These are phyloP conservation scores for Xylaria multiplex DNA, from an alignment of 2,329 filamentous ascomycete genomes.

Conservation along the genomic window DNA sequence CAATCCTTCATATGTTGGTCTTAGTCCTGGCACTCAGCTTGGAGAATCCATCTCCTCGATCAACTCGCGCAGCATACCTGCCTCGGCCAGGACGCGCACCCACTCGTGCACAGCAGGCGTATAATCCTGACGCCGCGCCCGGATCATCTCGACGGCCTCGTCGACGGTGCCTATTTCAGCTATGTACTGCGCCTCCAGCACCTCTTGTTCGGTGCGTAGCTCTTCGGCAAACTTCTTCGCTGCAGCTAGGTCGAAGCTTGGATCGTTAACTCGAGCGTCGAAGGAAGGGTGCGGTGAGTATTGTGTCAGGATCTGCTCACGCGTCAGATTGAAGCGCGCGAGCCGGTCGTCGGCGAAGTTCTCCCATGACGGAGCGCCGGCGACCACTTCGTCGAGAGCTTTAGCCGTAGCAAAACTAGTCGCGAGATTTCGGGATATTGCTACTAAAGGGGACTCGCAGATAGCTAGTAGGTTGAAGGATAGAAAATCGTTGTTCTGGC, in stretches of 20 bases:
- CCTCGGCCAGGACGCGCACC: slow-evolving; percentile 74
- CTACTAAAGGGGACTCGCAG: slow-evolving; percentile 70
- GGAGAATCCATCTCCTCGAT: slow-evolving; percentile 37
- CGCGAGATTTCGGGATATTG: slow-evolving; percentile 60
- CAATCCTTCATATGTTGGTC: neutral
- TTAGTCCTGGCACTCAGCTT: neutral
- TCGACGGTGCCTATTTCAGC: slow-evolving; percentile 56
- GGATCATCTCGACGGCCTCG: slow-evolving; percentile 63
- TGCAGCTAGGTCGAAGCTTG: slow-evolving; percentile 35
- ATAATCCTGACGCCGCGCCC: slow-evolving; percentile 72
- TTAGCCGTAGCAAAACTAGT: slow-evolving; percentile 54
- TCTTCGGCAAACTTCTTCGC: slow-evolving; percentile 53
- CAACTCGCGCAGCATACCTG: slow-evolving; percentile 64
- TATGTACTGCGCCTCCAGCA: slow-evolving; percentile 57
- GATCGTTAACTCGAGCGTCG: slow-evolving; percentile 11
- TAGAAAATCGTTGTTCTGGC: slow-evolving; percentile 70
- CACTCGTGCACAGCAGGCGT: slow-evolving; percentile 74
- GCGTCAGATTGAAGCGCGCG: slow-evolving; percentile 32
- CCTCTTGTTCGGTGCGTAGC: slow-evolving; percentile 55
- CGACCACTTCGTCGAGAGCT: slow-evolving; percentile 53
- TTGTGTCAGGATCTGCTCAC: slow-evolving; percentile 26
- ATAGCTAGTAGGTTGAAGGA: slow-evolving; percentile 84
- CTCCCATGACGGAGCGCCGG: slow-evolving; percentile 46
- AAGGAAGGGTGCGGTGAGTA: slow-evolving; percentile 7
- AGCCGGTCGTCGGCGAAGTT: slow-evolving; percentile 38